Evolutionary conservation across 225 moss, liverwort and hornwort species (phyloP).

Genomic region (Bryum argenteum): DNA sequence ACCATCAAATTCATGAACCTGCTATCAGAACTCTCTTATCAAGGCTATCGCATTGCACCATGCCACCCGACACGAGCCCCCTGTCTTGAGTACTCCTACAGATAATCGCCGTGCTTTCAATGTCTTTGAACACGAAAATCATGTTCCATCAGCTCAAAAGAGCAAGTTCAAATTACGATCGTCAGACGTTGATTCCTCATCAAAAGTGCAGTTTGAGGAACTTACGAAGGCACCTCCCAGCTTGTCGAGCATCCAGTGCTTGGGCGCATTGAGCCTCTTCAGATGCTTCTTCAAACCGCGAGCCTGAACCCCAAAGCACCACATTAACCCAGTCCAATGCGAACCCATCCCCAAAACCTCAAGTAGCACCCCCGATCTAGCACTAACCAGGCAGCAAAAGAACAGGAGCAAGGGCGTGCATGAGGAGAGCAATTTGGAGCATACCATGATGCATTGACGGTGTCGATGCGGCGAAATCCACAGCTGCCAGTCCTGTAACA

Average conservation of each 20-base stretch:
- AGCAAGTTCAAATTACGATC: neutral
- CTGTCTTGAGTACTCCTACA: too few relatives aligned
- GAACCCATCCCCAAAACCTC: neutral
- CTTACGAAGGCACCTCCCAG: conserved; percentile 75
- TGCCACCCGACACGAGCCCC: neutral
- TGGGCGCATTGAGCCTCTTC: conserved; percentile 81
- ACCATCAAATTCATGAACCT: neutral
- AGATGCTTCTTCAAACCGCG: conserved; percentile 78
- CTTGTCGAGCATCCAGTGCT: conserved; percentile 85
- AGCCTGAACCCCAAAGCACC: conserved; percentile 35
- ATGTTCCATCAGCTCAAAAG: neutral
- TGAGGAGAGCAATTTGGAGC: neutral
- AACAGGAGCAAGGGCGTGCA: neutral
- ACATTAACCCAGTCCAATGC: neutral
- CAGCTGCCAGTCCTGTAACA: neutral
- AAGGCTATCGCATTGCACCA: neutral
- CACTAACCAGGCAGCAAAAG: conserved; percentile 7
- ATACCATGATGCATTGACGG: conserved; percentile 17
- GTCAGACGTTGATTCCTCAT: neutral
- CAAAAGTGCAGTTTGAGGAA: neutral
- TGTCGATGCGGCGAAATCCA: conserved; percentile 6
- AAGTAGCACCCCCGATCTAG: neutral
- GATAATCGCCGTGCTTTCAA: neutral
- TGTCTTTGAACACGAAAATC: neutral
- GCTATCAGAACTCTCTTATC: neutral